These are phyloP conservation scores for Peribolospora baueri DNA, from an alignment of 768 basidiomycete species.

Conservation along the genomic window DNA sequence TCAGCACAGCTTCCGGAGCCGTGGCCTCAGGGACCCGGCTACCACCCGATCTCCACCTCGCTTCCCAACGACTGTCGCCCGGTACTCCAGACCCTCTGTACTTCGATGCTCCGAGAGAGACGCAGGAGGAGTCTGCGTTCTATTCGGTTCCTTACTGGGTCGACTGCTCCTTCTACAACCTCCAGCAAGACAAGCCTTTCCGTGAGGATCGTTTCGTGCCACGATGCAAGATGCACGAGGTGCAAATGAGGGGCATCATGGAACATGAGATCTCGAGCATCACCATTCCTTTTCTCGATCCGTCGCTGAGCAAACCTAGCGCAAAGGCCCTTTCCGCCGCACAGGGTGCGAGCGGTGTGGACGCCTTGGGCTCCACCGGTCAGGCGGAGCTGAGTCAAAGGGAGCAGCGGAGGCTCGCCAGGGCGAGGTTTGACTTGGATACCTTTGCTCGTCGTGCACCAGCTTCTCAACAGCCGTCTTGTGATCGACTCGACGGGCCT, in stretches of 20 bases:
- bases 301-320: too few relatives aligned
- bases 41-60: neutral
- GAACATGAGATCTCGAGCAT: constrained; percentile 81
- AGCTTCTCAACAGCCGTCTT: too few relatives aligned
- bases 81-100: constrained; percentile 16
- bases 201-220: constrained; percentile 50
- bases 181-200: constrained; percentile 23
- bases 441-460: too few relatives aligned
- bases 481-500: too few relatives aligned
- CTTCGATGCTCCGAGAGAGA: constrained; percentile 12
- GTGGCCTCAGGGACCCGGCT: too few relatives aligned
- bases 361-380: too few relatives aligned
- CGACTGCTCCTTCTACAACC: constrained; percentile 22
- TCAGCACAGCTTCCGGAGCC: too few relatives aligned
- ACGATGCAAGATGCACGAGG: constrained; percentile 89
- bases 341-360: too few relatives aligned
- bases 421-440: too few relatives aligned
- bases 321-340: too few relatives aligned
- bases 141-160: constrained; percentile 20
- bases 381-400: too few relatives aligned
- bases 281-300: constrained; percentile 50
- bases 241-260: constrained; percentile 76
- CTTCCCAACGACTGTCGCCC: neutral
- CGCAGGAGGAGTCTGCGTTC: constrained; percentile 34
- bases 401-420: too few relatives aligned